Base-by-base conservation (phyloP, 1,139 yeast genomes). In the Pichia sp. region DNA sequence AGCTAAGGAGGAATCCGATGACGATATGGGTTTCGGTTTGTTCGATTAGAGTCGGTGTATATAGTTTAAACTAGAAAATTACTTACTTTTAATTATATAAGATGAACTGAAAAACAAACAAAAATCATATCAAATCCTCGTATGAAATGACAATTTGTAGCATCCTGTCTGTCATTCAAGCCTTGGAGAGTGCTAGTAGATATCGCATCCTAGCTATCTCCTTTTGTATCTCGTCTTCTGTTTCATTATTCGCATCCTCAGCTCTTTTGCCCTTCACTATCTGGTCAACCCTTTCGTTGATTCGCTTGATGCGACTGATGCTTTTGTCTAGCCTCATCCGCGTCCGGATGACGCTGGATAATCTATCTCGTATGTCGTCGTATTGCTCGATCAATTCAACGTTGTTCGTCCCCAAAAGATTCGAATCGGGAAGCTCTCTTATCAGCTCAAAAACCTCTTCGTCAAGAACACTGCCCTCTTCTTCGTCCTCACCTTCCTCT, bases 1-100 rank as follows among this genome's bases (percentile, higher is more conserved):
- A 67, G 87, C 76, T 68, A 77, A 71, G 64, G 87, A 79, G 73
- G 81, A 78, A 64, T 76, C 66, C 51, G 71, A 67, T 59, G 71
- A 66, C 52, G 72, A 68, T 61, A 67, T 69, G 72, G 73, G 72
- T 62, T 68, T 69, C 71, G 72, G 72, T 66, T 64, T 70, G 60
- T 70, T 70, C 64, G 73, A 68, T 61, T 70, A 70, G 60, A 56
- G 58, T 55, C 38, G 50, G 44, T 52, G 40, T 36, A 36, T 36
- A 36, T 36, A 36, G 40, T 36, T 36, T 7, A 12, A n/a, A 20
- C 16, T 20, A 20, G 24, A 20, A 20, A 20, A 20, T 20, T 20
- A 20, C 24, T 20, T 20, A 20, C 3, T 20, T 20, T 3, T 20
- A 16, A 42, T 42, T 42, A 20, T 42, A 42, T 42, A 20, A 20